Base-by-base conservation (phyloP, 306 rosid species). In the Lathyrus sativus region DNA sequence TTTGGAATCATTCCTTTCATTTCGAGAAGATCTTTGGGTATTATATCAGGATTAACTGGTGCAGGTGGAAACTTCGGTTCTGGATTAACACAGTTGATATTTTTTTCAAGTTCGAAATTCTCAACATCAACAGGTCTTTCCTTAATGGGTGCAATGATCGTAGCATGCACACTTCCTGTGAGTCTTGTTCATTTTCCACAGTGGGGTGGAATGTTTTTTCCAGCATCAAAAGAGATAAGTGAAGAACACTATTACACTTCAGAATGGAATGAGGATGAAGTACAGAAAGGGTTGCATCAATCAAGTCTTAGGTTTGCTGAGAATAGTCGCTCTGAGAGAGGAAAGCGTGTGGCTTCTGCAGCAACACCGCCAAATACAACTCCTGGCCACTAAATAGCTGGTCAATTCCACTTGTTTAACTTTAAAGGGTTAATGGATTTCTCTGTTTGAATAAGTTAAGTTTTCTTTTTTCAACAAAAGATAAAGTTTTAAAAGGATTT, bases 31-130 rank as follows among this genome's bases (percentile, higher is more conserved):
- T 92, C 98, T 2, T 42, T 92, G 0, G 96, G 92, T 0, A 79
- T 92, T 11, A 87, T 92, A 22, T 92, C 95, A 0, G 96, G 96
- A 5, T 28, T 92, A 29, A 89, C 90, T 0, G 98, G 98, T 28
- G 96, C 95, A 0, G 98, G 92, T 3, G 98, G 95, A 0, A 91
- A 87, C 89, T 89, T 92, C 4, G 98, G 98, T 1, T 84, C 91
- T 0, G 96, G 98, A 0, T 60, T 92, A 35, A 92, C 98, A 6
- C 98, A 92, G 22, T 68, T 92, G 39, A 44, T 92, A 3, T 92
- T 92, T 73, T 87, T 92, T 62, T 79, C 98, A 33, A 81, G 84
- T 9, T 31, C 89, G 0, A 64, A 8, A 5, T 83, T 72, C 63
- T 76, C 98, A 0, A 92, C 96, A 2, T 49, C 72, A 0, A 31